Evolutionary conservation across 768 basidiomycete genomes (phyloP), one percentile per base, ranked within the genome.

Genomic region (Pisolithus tinctorius): DNA sequence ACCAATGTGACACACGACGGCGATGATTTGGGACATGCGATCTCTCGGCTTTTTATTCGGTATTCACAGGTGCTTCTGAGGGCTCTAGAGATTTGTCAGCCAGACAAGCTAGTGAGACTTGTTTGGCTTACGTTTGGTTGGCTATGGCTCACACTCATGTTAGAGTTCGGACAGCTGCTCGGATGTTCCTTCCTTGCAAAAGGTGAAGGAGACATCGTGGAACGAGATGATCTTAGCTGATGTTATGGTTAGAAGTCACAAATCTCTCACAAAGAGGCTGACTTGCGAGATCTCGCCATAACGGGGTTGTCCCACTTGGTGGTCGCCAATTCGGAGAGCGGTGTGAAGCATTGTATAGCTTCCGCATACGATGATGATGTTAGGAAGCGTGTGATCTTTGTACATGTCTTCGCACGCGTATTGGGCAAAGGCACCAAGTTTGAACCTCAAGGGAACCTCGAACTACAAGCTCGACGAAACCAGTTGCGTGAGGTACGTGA

Each of bases 341-440:
- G 90, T 5, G 82, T 94, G 62, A 93, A 92, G 64, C 89, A 94
- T 63, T 92, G 87, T 59, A 78, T 94, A 20, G 71, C 82, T 4
- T 73, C 88, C 52, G 88, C 87, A 1, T 92, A 90, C 58, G 84
- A 89, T 59, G 64, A 72, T 20, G 86, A 93, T 60, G 70, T 76
- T 25, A 69, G 77, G 37, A 83, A 86, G 59, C 80, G 90, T 13
- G 75, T 79, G 9, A 89, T 93, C 25, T 96, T 93, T 60, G 82
- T 90, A 13, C 83, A 87, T 58, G 84, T 93, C 6, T 89, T 94
- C 63, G 82, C 87, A 37, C 78, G 84, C 37, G 90, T 90, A 3
- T 76, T 95, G 39, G 76, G 82, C 4, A 82, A 86, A 62, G 91
- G 91, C 13, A 84, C 88, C 11, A 83, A 83, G 55, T 90, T 93